Evolutionary conservation across 805 yeast genomes (phyloP).

Genomic region (Yarrowia keelungensis): DNA sequence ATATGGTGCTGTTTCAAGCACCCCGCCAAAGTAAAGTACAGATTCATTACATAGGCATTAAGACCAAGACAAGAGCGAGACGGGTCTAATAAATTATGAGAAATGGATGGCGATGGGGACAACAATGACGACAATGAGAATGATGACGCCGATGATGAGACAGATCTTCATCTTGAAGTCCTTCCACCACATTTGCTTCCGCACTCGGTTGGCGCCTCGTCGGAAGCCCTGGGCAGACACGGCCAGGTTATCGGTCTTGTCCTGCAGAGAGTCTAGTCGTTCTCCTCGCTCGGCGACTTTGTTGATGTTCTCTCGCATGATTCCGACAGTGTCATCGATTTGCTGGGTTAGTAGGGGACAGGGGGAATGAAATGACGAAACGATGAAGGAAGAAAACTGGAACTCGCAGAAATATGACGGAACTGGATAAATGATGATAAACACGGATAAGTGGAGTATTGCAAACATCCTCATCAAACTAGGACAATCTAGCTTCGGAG

Average conservation of each 20-base stretch:
- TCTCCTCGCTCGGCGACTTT: slow-evolving; percentile 96
- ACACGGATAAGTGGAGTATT: too few relatives aligned
- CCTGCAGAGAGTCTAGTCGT: slow-evolving; percentile 87
- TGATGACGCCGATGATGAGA: slow-evolving; percentile 74
- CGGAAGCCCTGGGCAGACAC: slow-evolving; percentile 93
- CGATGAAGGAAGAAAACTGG: too few relatives aligned
- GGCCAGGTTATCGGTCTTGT: slow-evolving; percentile 90
- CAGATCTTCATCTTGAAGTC: slow-evolving; percentile 96
- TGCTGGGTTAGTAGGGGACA: slow-evolving; percentile 54
- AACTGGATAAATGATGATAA: too few relatives aligned
- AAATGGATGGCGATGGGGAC: slow-evolving; percentile 39
- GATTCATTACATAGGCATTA: slow-evolving; percentile 38
- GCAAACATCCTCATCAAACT: too few relatives aligned
- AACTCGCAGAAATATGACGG: too few relatives aligned
- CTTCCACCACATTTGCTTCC: slow-evolving; percentile 99
- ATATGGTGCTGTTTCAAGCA: background rate
- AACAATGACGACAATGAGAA: slow-evolving; percentile 53
- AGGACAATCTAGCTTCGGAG: too few relatives aligned
- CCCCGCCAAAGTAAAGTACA: slow-evolving; percentile 27
- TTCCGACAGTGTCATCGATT: slow-evolving; percentile 94
- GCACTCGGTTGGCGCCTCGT: slow-evolving; percentile 94
- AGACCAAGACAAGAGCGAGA: slow-evolving; percentile 14
- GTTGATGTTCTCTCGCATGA: slow-evolving; percentile 96
- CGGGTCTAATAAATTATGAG: slow-evolving; percentile 33
- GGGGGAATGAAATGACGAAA: too few relatives aligned